These are phyloP conservation scores for Cyclanthera cordifolia DNA, from an alignment of 306 rosid species.

Conservation along the genomic window DNA sequence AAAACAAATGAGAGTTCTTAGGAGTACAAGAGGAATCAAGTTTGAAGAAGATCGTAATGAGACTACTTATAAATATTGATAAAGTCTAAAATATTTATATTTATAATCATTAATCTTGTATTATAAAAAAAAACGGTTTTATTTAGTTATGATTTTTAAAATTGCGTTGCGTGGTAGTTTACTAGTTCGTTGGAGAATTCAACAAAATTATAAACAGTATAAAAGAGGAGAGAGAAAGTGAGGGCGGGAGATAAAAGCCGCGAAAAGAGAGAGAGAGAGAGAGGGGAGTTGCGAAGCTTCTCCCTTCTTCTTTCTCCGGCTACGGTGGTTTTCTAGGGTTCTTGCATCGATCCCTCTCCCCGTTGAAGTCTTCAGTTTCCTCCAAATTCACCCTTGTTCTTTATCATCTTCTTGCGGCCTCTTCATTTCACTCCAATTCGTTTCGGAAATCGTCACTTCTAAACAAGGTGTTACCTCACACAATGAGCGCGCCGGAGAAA, in stretches of 20 bases:
- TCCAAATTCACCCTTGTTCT: constrained; percentile 22
- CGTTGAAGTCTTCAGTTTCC: constrained; percentile 26
- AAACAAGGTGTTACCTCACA: constrained; percentile 16
- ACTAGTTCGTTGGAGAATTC: no score
- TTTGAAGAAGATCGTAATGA: no score
- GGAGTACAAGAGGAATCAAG: no score
- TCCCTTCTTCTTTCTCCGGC: constrained; percentile 36
- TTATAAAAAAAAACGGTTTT: no score
- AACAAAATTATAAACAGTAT: no score
- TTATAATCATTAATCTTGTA: no score
- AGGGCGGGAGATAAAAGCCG: constrained; percentile 10
- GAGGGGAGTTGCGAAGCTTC: constrained; percentile 28
- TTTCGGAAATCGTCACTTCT: constrained; percentile 29
- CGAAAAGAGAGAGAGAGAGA: constrained; percentile 15
- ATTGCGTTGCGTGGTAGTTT: no score
- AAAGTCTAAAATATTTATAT: no score
- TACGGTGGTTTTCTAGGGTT: constrained; percentile 84
- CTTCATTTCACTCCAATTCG: constrained; percentile 10
- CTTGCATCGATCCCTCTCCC: constrained; percentile 32
- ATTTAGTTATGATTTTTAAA: no score
- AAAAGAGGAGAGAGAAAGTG: not conserved
- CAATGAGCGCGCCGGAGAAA: constrained; percentile 83
- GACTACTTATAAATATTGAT: no score
- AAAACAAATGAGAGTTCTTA: no score
- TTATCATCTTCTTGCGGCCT: no score